These are phyloP conservation scores for Lineolata rhizophorae DNA, from an alignment of 495 filamentous ascomycete species.

Conservation along the genomic window DNA sequence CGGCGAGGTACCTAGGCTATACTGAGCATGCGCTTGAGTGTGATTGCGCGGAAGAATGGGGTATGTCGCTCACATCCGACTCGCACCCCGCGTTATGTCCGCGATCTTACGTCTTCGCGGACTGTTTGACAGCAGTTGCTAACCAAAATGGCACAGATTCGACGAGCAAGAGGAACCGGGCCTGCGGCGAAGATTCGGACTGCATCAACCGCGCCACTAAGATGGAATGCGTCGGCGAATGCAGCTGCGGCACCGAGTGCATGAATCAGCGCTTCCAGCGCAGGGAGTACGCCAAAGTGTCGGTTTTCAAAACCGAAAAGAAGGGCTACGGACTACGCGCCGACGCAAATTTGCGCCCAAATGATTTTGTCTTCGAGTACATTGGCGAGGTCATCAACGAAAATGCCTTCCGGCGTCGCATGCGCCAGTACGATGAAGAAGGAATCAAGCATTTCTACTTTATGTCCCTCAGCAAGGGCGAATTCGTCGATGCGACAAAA, in stretches of 20 bases:
- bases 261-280: constrained; percentile 92
- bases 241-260: constrained; percentile 69
- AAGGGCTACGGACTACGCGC: constrained; percentile 87
- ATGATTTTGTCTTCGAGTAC: constrained; percentile 95
- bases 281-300: constrained; percentile 71
- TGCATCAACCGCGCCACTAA: constrained; percentile 98
- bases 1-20: constrained; percentile 67
- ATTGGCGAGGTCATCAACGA: constrained; percentile 98
- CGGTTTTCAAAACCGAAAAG: constrained; percentile 92
- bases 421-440: constrained; percentile 78
- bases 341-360: constrained; percentile 46
- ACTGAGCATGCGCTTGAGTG: constrained; percentile 90
- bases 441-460: constrained; percentile 99
- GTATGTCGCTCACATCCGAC: constrained; percentile 35
- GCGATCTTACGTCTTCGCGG: constrained; percentile 12
- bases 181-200: constrained; percentile 91
- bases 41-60: constrained; percentile 88
- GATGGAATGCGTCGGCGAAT: constrained; percentile 80
- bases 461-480: constrained; percentile 91
- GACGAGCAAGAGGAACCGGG: constrained; percentile 41
- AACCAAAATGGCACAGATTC: constrained; percentile 27
- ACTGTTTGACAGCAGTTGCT: constrained; percentile 11
- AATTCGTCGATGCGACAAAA: constrained; percentile 96
- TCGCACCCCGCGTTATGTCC: constrained; percentile 2
- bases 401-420: constrained; percentile 61